Conservation (phyloP, 2,329 filamentous ascomycete species). For the Cercospora sp. region DNA sequence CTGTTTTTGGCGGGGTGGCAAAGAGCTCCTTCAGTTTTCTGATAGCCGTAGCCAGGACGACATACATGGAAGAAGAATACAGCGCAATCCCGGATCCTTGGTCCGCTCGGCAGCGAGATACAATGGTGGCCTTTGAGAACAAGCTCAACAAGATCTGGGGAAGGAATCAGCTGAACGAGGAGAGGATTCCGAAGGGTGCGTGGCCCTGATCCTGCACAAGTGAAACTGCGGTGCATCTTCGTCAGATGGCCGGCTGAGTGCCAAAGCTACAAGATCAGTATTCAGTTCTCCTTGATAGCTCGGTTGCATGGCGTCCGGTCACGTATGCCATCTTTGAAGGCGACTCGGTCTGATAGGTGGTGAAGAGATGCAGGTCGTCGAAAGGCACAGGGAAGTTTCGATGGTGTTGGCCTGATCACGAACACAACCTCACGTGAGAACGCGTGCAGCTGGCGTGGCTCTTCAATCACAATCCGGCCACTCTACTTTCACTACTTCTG, state of each 20-base stretch:
- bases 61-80: constrained; percentile 26
- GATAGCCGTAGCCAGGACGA: constrained; percentile 45
- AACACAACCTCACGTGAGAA: too few relatives aligned
- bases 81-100: constrained; percentile 10
- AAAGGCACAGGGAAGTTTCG: too few relatives aligned
- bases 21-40: constrained; percentile 50
- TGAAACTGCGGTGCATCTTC: not conserved
- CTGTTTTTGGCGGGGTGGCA: constrained; percentile 45
- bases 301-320: not conserved
- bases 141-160: constrained; percentile 29
- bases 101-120: constrained; percentile 7
- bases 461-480: too few relatives aligned
- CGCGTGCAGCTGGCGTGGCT: too few relatives aligned
- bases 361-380: too few relatives aligned
- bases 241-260: not conserved
- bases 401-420: too few relatives aligned
- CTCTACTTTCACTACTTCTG: too few relatives aligned
- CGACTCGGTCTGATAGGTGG: too few relatives aligned
- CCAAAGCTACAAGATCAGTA: not conserved
- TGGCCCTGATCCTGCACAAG: constrained; percentile 7
- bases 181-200: constrained; percentile 15
- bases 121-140: constrained; percentile 25
- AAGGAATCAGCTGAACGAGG: constrained; percentile 26
- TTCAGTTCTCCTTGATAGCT: not conserved
- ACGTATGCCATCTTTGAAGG: too few relatives aligned